Evolutionary conservation across 1,284 basidiomycete genomes (phyloP), one percentile per base, ranked within the genome.

Genomic region (Melampsora occidentalis): DNA sequence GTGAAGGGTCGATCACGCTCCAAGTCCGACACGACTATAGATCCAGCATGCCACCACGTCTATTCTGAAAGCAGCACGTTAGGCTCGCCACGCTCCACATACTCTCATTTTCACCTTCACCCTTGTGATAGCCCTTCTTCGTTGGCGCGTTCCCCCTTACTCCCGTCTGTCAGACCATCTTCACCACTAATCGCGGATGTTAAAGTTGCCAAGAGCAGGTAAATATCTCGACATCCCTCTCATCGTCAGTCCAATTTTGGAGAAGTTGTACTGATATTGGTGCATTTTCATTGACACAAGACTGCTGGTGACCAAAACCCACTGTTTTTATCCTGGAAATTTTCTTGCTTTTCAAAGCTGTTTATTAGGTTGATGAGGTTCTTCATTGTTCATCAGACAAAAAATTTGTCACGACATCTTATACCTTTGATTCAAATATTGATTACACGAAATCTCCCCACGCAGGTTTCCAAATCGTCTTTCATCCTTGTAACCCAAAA

Each of bases 131-230:
- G 57, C 31, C 48, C 59, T 28, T 49, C 31, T 63, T 42, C 51
- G 35, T 66, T 66, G 5, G 59, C 75, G 9, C 68, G 57, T 9
- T 70, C 68, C 64, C 67, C 75, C 12, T 49, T 33, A 28, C 28
- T 57, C 18, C 25, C 61, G 20, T 62, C 68, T 10, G 62, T 57
- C 22, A 63, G 25, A 46, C 62, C 68, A 10, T 49, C 31, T 18
- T 77, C 75, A 20, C 75, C 75, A 42, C 68, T 77, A 25, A 77
- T 77, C 59, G 75, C 75, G 20, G 75, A 77, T 70, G 75, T 77
- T 2, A 77, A 77, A 51, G 61, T 77, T 28, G 67, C 75, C 61
- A 77, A 77, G 57, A 77, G 75, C 75, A 77, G 75, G 75, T 77
- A 42, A 64, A 61, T 14, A 20, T 14, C 42, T 67, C 35, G 65